Conservation (phyloP, 164 flowering plant species). For the Amborella trichopoda region DNA sequence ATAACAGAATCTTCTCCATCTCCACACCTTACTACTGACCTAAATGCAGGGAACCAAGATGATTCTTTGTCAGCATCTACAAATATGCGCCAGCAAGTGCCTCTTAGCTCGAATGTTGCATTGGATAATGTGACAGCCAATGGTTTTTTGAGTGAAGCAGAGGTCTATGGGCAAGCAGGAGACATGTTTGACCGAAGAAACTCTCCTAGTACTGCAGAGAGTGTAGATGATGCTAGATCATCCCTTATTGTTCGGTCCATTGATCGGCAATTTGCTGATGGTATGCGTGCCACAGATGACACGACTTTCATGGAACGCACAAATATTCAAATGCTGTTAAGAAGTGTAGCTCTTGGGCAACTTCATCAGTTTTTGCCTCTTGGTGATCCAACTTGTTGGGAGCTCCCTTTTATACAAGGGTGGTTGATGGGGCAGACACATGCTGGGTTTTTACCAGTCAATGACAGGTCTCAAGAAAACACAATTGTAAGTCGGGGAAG, state of each 20-base stretch:
- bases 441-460: conserved; percentile 33
- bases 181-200: conserved; percentile 14
- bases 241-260: not conserved
- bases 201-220: conserved; percentile 7
- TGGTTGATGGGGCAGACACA: conserved; percentile 90
- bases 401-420: conserved; percentile 83
- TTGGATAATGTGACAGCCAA: conserved; percentile 24
- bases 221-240: conserved; percentile 7
- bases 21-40: conserved; percentile 38
- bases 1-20: conserved; percentile 41
- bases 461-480: conserved; percentile 22
- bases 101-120: conserved; percentile 25
- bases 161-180: conserved; percentile 26
- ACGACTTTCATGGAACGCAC: conserved; percentile 13
- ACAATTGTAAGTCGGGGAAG: conserved; percentile 19
- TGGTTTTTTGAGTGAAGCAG: conserved; percentile 22
- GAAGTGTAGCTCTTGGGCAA: conserved; percentile 20
- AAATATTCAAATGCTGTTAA: conserved; percentile 21
- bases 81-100: conserved; percentile 18
- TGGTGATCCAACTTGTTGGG: conserved; percentile 64
- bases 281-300: conserved; percentile 9
- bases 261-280: conserved; percentile 8
- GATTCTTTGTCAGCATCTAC: conserved; percentile 52
- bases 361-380: conserved; percentile 39
- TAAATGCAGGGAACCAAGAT: conserved; percentile 44